Conservation (phyloP, 495 filamentous ascomycete species). For the Darksidea phi region DNA sequence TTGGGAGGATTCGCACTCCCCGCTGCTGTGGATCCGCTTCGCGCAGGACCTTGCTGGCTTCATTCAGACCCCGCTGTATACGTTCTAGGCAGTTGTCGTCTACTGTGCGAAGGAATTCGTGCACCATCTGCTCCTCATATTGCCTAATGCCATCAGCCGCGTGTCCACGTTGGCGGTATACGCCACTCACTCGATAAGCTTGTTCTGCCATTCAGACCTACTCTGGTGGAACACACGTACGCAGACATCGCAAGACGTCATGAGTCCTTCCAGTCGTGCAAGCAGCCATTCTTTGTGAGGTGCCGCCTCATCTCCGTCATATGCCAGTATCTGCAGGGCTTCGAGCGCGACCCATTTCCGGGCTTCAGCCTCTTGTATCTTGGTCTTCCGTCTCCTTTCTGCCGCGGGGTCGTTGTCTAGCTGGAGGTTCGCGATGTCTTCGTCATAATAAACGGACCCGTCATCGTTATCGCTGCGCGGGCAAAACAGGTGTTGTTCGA, state of each 20-base stretch:
- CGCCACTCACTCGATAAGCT: conserved; percentile 45
- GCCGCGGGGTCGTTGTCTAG: conserved; percentile 16
- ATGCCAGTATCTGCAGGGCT: conserved; percentile 67
- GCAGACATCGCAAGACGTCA: conserved; percentile 75
- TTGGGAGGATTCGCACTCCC: conserved; percentile 50
- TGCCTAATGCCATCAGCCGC: conserved; percentile 40
- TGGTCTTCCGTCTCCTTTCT: conserved; percentile 20
- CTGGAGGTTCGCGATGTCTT: conserved; percentile 34
- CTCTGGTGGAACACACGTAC: conserved; percentile 76
- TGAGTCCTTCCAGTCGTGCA: conserved; percentile 51
- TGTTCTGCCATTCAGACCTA: conserved; percentile 60
- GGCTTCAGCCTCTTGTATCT: conserved; percentile 49
- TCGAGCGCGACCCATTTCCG: conserved; percentile 60
- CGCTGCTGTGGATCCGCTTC: conserved; percentile 52
- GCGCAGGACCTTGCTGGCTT: conserved; percentile 51
- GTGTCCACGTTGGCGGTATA: not conserved
- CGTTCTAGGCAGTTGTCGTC: conserved; percentile 61
- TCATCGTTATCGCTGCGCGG: conserved; percentile 42
- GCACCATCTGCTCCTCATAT: conserved; percentile 64
- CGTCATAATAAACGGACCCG: conserved; percentile 38
- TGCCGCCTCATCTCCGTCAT: conserved; percentile 60
- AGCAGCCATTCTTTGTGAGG: conserved; percentile 60
- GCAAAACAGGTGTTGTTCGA: conserved; percentile 44
- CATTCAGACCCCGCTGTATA: conserved; percentile 57
- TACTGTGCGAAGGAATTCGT: conserved; percentile 53